phyloP scores from a whole-genome alignment of 2,329 filamentous ascomycete species.

The Xylaria sp. region DNA sequence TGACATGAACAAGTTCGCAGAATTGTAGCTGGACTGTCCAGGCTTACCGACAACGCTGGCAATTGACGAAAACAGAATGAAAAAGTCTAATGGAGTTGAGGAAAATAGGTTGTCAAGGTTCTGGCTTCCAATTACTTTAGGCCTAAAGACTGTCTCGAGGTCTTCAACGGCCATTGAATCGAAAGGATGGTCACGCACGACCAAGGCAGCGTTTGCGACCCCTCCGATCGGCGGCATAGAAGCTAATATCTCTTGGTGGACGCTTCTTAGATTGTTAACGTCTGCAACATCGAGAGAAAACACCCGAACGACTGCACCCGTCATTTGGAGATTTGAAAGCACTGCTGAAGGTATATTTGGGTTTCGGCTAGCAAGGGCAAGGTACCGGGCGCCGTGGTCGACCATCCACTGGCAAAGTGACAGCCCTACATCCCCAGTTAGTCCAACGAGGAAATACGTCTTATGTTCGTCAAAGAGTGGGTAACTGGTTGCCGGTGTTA shows the following conservation, averaged over 20 bases:
- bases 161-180: constrained; percentile 4
- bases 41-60: neutral
- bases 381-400: constrained; percentile 49
- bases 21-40: neutral
- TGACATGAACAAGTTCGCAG: constrained; percentile 6
- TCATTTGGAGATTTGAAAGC: neutral
- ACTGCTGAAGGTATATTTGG: neutral
- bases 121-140: constrained; percentile 55
- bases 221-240: constrained; percentile 22
- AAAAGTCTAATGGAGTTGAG: constrained; percentile 13
- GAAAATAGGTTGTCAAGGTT: constrained; percentile 53
- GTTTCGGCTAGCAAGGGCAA: constrained; percentile 53
- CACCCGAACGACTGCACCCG: neutral
- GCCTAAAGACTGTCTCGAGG: constrained; percentile 51
- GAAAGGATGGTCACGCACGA: constrained; percentile 16
- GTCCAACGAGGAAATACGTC: constrained; percentile 51
- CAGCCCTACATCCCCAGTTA: constrained; percentile 50
- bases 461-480: constrained; percentile 40
- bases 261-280: neutral
- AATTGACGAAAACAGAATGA: constrained; percentile 7
- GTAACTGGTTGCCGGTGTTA: neutral
- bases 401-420: constrained; percentile 54
- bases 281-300: constrained; percentile 14
- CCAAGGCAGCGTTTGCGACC: constrained; percentile 19
- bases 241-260: constrained; percentile 1